Evolutionary conservation across 768 basidiomycete species (phyloP).

Genomic region (Naematelia encephala): DNA sequence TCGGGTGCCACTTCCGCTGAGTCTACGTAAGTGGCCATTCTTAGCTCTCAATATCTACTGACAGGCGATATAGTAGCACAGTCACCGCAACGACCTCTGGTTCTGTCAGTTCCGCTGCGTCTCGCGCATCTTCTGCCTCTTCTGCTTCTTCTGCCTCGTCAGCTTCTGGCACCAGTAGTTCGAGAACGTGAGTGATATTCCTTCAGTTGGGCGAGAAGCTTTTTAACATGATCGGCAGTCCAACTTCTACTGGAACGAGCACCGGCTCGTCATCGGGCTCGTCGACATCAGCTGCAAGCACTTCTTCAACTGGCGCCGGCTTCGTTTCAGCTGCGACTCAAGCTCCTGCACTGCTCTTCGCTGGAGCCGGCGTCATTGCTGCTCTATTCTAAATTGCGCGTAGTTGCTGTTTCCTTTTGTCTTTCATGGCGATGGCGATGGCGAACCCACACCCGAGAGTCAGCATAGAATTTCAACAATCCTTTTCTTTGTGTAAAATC

Average conservation of each 20-base stretch:
- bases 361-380: conserved; percentile 25
- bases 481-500: too few species aligned
- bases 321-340: conserved; percentile 7
- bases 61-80: neutral
- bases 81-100: conserved; percentile 6
- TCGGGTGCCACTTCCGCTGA: conserved; percentile 1
- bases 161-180: too few species aligned
- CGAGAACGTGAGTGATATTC: too few species aligned
- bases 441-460: too few species aligned
- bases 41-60: neutral
- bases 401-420: too few species aligned
- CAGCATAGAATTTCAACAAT: too few species aligned
- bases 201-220: too few species aligned
- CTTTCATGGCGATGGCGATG: too few species aligned
- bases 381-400: conserved; percentile 35
- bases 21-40: neutral
- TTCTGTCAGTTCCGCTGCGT: conserved; percentile 4
- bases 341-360: conserved; percentile 30
- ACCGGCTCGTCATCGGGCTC: conserved; percentile 5
- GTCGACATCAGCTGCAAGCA: conserved; percentile 13
- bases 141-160: neutral
- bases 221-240: neutral
- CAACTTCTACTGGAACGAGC: neutral
- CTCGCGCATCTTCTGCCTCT: conserved; percentile 14
- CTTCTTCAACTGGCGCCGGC: conserved; percentile 18